Evolutionary conservation across 805 yeast species (phyloP).

Genomic region (Diddensiella caesifluorescens): DNA sequence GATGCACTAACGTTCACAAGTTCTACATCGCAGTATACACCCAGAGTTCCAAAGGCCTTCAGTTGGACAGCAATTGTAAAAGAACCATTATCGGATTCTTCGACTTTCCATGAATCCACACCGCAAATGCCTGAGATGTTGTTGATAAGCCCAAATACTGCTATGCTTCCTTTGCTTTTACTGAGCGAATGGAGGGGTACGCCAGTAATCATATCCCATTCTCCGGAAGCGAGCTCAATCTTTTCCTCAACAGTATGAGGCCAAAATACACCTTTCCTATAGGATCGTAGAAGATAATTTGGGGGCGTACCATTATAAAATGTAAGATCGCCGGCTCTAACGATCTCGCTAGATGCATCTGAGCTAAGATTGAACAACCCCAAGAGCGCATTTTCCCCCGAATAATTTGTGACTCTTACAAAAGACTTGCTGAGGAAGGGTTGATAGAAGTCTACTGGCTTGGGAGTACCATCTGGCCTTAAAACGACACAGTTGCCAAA

Average conservation of each 20-base stretch:
- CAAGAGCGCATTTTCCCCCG: neutral
- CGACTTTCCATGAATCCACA: slow-evolving; percentile 5
- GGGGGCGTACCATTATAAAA: too few relatives aligned
- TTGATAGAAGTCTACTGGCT: slow-evolving; percentile 16
- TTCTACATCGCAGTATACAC: slow-evolving; percentile 7
- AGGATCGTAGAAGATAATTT: slow-evolving; percentile 8
- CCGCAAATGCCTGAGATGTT: slow-evolving; percentile 19
- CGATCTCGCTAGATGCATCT: neutral
- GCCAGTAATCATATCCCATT: slow-evolving; percentile 18
- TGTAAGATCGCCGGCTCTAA: too few relatives aligned
- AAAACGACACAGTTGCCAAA: slow-evolving; percentile 6
- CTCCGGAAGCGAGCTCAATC: slow-evolving; percentile 11
- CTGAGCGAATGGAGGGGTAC: neutral
- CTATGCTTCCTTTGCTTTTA: neutral
- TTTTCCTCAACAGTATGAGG: neutral
- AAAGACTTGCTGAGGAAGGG: slow-evolving; percentile 7
- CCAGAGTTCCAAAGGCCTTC: slow-evolving; percentile 16
- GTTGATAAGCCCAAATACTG: slow-evolving; percentile 16
- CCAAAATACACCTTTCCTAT: slow-evolving; percentile 5
- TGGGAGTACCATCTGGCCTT: slow-evolving; percentile 8
- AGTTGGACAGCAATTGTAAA: slow-evolving; percentile 3
- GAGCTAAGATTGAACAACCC: slow-evolving; percentile 2
- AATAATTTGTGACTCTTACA: slow-evolving; percentile 11
- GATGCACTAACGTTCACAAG: neutral
- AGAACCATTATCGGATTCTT: neutral